These are phyloP conservation scores for Dryas integrifolia DNA, from an alignment of 331 rosid genomes.

Conservation along the genomic window DNA sequence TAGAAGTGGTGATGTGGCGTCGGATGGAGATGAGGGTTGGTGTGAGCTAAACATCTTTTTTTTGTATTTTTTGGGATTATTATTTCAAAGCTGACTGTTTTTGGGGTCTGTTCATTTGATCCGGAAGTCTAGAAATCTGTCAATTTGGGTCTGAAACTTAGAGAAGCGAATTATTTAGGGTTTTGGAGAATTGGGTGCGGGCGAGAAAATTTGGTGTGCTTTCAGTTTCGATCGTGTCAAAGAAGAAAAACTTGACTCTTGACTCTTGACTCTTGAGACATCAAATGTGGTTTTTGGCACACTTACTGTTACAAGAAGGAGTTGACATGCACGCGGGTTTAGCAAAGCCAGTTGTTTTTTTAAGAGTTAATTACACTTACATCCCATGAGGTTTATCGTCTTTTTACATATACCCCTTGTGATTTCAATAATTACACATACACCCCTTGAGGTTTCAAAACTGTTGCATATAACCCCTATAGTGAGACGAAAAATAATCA, in stretches of 20 bases:
- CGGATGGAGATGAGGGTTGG: constrained; percentile 30
- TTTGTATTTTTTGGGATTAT: neutral
- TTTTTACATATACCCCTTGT: no score
- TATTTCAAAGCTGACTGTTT: neutral
- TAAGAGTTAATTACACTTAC: no score
- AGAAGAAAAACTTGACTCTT: neutral
- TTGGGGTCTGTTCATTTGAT: neutral
- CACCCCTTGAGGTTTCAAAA: no score
- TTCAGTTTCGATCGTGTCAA: neutral
- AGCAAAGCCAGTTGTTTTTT: neutral
- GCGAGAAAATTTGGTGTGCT: no score
- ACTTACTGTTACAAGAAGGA: no score
- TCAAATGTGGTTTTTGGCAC: no score
- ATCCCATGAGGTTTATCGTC: no score
- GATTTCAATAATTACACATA: no score
- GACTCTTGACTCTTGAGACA: no score
- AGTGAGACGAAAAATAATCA: no score
- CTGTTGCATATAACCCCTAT: no score
- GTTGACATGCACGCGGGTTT: constrained; percentile 10
- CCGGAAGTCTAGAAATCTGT: neutral
- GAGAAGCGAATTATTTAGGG: neutral
- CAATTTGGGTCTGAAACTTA: neutral
- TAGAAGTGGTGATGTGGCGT: constrained; percentile 59
- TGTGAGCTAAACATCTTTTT: constrained; percentile 20
- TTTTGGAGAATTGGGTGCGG: neutral